Percentiles rank a stretch among this genome's conserved stretches.
Evolutionary conservation across 768 basidiomycete genomes (phyloP).

Genomic region (Xanthoconium purpureum): DNA sequence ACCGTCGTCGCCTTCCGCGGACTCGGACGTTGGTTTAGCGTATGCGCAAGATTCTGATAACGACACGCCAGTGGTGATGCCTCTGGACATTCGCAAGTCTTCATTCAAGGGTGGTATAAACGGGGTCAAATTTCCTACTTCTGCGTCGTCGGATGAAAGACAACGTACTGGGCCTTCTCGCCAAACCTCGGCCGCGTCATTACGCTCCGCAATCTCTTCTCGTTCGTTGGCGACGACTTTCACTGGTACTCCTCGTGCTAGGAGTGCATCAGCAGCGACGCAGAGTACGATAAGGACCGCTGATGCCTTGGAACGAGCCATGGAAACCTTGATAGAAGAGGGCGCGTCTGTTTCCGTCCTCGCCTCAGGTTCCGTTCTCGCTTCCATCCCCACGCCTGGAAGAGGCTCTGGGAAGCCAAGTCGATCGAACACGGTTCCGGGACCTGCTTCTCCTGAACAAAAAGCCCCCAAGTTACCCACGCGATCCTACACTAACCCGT

Average conservation of each 20-base stretch:
- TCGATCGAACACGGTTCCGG: constrained; percentile 54
- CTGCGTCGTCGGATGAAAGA: constrained; percentile 14
- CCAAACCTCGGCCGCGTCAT: constrained; percentile 26
- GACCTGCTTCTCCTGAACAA: constrained; percentile 41
- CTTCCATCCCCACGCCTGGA: constrained; percentile 22
- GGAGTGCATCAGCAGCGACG: constrained; percentile 29
- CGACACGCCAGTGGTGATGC: constrained; percentile 33
- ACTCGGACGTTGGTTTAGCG: constrained; percentile 36
- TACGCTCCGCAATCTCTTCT: constrained; percentile 19
- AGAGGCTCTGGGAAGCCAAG: constrained; percentile 31
- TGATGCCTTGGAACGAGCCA: constrained; percentile 45
- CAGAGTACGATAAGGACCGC: constrained; percentile 29
- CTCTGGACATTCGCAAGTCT: constrained; percentile 26
- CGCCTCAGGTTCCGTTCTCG: constrained; percentile 33
- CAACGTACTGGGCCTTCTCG: constrained; percentile 24
- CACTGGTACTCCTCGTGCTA: constrained; percentile 10
- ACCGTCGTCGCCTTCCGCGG: constrained; percentile 27
- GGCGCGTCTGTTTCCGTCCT: constrained; percentile 34
- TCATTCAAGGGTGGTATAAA: constrained; percentile 5
- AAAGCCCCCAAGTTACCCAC: constrained; percentile 53
- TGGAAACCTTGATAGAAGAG: constrained; percentile 53
- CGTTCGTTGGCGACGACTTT: constrained; percentile 11
- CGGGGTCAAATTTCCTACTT: constrained; percentile 38
- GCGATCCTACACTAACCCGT: constrained; percentile 51
- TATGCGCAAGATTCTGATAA: constrained; percentile 35